phyloP scores from a whole-genome alignment of 2,329 filamentous ascomycete species.

The Fusarium austroafricanum region DNA sequence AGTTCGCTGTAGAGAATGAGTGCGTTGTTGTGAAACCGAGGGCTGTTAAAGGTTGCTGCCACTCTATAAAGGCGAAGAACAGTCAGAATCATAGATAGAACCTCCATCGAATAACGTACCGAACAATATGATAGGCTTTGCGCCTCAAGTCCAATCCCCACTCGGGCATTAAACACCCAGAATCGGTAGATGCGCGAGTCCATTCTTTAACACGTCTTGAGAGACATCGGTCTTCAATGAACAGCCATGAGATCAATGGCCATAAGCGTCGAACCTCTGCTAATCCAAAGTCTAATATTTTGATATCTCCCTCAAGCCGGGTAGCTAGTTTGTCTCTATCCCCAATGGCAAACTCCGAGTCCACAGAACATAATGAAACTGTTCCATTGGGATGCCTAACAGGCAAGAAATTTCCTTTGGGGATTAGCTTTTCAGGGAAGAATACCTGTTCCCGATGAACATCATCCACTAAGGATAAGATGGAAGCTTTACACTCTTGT shows the following conservation, averaged over 20 bases:
- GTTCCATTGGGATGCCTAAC: not conserved
- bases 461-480: constrained; percentile 13
- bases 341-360: constrained; percentile 19
- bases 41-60: constrained; percentile 25
- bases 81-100: too few species aligned
- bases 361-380: not conserved
- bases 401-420: constrained; percentile 21
- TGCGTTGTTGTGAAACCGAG: not conserved
- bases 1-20: constrained; percentile 5
- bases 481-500: not conserved
- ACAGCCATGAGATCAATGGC: constrained; percentile 16
- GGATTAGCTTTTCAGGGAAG: constrained; percentile 12
- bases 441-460: too few species aligned
- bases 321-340: constrained; percentile 11
- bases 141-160: not conserved
- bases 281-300: constrained; percentile 15
- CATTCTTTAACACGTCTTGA: constrained; percentile 1
- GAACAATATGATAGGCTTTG: constrained; percentile 28
- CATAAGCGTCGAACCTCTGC: constrained; percentile 12
- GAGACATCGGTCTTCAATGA: constrained; percentile 23
- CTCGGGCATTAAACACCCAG: too few species aligned
- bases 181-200: too few species aligned
- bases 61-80: not conserved
- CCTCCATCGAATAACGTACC: constrained; percentile 10
- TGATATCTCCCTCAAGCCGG: not conserved